Conservation (phyloP, 1,139 yeast species). For the Pichia sp. region DNA sequence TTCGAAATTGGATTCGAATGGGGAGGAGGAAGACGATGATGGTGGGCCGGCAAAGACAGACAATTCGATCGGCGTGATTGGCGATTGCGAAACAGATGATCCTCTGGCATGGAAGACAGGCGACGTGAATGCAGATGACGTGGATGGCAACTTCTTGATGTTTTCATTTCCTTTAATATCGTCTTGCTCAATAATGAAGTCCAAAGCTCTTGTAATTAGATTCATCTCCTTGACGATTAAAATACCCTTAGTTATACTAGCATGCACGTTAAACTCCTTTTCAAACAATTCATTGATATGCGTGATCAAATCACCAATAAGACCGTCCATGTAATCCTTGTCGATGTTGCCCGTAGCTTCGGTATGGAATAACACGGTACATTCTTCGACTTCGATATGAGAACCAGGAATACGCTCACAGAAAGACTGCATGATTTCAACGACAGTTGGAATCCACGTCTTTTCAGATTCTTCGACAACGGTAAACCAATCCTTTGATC, state of each 20-base stretch:
- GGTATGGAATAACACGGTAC: conserved; percentile 72
- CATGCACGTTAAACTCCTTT: conserved; percentile 63
- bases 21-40: not conserved
- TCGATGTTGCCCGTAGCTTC: conserved; percentile 61
- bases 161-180: conserved; percentile 20
- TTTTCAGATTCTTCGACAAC: conserved; percentile 49
- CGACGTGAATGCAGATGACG: conserved; percentile 25
- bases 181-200: conserved; percentile 36
- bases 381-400: conserved; percentile 67
- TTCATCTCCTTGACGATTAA: conserved; percentile 66
- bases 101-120: conserved; percentile 25
- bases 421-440: conserved; percentile 60
- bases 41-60: not conserved
- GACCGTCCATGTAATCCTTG: conserved; percentile 59
- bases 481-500: conserved; percentile 60
- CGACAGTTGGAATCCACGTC: conserved; percentile 62
- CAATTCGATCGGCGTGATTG: conserved; percentile 13
- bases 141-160: conserved; percentile 15
- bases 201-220: conserved; percentile 51
- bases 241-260: conserved; percentile 65
- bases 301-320: conserved; percentile 83
- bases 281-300: conserved; percentile 78
- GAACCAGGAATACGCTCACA: conserved; percentile 83
- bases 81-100: conserved; percentile 6
- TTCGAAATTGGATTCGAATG: conserved; percentile 27